phyloP scores from a whole-genome alignment of 2,329 filamentous ascomycete genomes.

The Neopestalotiopsis rosae region DNA sequence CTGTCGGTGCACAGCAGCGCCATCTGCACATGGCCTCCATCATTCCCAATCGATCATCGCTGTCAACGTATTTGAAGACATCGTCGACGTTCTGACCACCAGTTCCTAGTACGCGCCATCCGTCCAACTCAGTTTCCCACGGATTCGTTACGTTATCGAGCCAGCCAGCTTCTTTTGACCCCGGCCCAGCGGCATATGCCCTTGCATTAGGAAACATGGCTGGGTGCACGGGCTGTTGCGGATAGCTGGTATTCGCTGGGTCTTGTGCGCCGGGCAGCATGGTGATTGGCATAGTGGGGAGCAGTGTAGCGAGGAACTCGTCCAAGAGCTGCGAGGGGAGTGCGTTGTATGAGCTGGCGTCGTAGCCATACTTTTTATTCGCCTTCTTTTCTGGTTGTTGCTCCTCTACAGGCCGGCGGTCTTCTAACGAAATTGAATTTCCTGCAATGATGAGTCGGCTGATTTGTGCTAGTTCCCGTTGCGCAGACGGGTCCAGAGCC shows the following conservation, averaged over 20 bases:
- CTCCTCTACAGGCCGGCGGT: conserved; percentile 40
- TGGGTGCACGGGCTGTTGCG: conserved; percentile 90
- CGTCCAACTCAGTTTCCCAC: conserved; percentile 88
- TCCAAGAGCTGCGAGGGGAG: conserved; percentile 85
- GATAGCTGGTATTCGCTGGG: conserved; percentile 86
- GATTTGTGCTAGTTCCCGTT: conserved; percentile 69
- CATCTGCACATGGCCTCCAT: conserved; percentile 95
- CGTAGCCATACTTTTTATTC: conserved; percentile 91
- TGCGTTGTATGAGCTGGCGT: conserved; percentile 85
- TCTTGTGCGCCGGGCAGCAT: conserved; percentile 84
- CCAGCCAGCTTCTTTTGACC: conserved; percentile 66
- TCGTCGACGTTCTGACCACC: conserved; percentile 94
- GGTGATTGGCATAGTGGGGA: conserved; percentile 88
- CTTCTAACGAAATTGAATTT: conserved; percentile 72
- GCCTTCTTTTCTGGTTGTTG: conserved; percentile 51
- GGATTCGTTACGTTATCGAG: conserved; percentile 92
- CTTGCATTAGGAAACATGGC: conserved; percentile 86
- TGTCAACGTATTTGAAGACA: conserved; percentile 87
- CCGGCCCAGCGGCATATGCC: conserved; percentile 63
- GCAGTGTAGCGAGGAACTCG: conserved; percentile 77
- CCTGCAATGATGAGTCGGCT: conserved; percentile 89
- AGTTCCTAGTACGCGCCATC: conserved; percentile 85
- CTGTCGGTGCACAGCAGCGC: conserved; percentile 90
- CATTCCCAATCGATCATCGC: conserved; percentile 78
- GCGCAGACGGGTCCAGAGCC: conserved; percentile 64